Percentiles rank a stretch among this genome's conserved stretches.
phyloP scores from a whole-genome alignment of 2,329 filamentous ascomycete genomes.

The Aspergillus brasiliensis region DNA sequence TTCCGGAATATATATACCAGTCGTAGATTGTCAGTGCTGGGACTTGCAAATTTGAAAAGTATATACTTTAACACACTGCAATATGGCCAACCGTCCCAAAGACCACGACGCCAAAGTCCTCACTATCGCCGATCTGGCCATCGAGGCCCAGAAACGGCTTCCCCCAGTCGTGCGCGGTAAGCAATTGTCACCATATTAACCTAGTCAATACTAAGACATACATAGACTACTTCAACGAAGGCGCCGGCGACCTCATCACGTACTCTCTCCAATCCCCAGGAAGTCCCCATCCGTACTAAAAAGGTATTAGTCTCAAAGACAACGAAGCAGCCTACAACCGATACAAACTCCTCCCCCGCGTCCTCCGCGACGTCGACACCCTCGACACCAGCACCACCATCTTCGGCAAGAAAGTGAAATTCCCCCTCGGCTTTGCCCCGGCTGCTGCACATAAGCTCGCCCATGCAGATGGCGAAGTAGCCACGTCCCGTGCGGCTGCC shows the following conservation, averaged over 20 bases:
- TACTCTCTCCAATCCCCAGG: neutral
- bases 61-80: neutral
- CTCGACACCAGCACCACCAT: slow-evolving; percentile 7
- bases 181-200: neutral
- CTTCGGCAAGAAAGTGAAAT: slow-evolving; percentile 3
- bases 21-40: too few relatives aligned
- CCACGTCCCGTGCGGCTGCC: slow-evolving; percentile 4
- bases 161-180: neutral
- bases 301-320: neutral
- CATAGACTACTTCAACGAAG: slow-evolving; percentile 12
- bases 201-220: neutral
- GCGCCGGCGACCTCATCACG: slow-evolving; percentile 11
- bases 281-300: neutral
- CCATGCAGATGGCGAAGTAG: slow-evolving; percentile 9
- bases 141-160: slow-evolving; percentile 3
- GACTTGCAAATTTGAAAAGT: too few relatives aligned
- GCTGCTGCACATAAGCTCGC: slow-evolving; percentile 11
- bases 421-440: slow-evolving; percentile 11
- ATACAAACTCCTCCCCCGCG: slow-evolving; percentile 11
- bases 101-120: slow-evolving; percentile 2
- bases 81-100: slow-evolving; percentile 2
- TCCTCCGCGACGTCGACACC: slow-evolving; percentile 8
- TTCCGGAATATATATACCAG: neutral
- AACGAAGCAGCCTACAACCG: slow-evolving; percentile 11
- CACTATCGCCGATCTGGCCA: slow-evolving; percentile 6